Conservation (phyloP, 306 rosid species). For the Echinosophora koreensis region DNA sequence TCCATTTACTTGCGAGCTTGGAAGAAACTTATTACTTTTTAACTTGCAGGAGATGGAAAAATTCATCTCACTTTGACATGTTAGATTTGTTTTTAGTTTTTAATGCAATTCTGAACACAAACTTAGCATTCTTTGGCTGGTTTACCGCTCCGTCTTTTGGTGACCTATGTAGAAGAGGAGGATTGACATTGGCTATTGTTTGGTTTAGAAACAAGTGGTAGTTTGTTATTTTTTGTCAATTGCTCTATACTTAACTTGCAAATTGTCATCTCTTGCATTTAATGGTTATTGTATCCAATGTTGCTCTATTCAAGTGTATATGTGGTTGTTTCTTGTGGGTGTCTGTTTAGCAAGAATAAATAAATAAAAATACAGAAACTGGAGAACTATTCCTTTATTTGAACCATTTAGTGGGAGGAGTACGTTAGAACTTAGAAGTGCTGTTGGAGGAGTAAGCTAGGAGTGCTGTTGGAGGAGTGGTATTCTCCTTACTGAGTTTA, state of each 20-base stretch:
- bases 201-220: background rate
- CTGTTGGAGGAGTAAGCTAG: too few relatives aligned
- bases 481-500: background rate
- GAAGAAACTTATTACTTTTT: conserved; percentile 34
- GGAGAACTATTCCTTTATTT: conserved; percentile 17
- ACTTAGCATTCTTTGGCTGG: background rate
- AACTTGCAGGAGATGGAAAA: conserved; percentile 5
- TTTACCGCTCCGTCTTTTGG: background rate
- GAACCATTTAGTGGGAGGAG: background rate
- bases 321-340: conserved; percentile 6
- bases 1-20: conserved; percentile 17
- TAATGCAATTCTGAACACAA: background rate
- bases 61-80: background rate
- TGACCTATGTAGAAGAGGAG: background rate
- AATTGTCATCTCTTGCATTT: conserved; percentile 29
- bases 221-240: background rate
- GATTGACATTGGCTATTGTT: background rate
- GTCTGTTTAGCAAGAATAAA: conserved; percentile 12
- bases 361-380: background rate
- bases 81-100: background rate
- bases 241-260: conserved; percentile 11
- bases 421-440: too few relatives aligned
- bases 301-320: conserved; percentile 14
- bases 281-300: conserved; percentile 14
- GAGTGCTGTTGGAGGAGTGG: background rate